Evolutionary conservation across 2,329 filamentous ascomycete species (phyloP), one percentile per base, ranked within the genome.

Genomic region (Bipolaris victoriae): DNA sequence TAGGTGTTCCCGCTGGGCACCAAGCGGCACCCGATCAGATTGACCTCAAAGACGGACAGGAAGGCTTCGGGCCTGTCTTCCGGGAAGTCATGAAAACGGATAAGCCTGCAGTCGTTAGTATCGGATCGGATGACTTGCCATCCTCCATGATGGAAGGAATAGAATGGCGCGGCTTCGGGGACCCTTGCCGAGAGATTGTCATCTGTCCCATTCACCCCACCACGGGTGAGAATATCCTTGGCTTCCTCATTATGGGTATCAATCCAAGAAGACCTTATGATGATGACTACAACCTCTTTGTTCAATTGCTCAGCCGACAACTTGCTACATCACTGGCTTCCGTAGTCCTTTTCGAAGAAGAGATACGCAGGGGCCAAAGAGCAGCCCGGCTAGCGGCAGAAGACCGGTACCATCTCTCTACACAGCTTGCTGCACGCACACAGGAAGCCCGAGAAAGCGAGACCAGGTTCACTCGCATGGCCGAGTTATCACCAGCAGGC

Each of bases 201-300:
- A 83, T 94, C 1, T 91, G 91, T 67, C 90, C 91, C 0, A 88
- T 96, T 15, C 87, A 92, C 66, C 89, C 90, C 0, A 93, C 89
- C 0, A 90, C 87, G 2, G 87, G 87, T 3, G 90, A 92, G 52
- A 84, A 83, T 2, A 87, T 90, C 1, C 83, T 92, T 1, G 91
- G 91, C 0, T 95, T 95, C 68, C 81, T 95, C 7, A 84, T 95
- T 2, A 82, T 95, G 72, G 91, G 90, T 3, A 81, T 90, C 9
- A 96, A 96, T 70, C 90, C 91, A 1, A 81, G 90, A 40, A 83
- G 90, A 48, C 90, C 89, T 0, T 95, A 90, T 66, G 90, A 95
- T 65, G 87, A 90, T 36, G 91, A 94, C 63, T 95, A 94, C 68
- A 85, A 86, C 60, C 80, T 94, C 0, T 95, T 94, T 66, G 82